Evolutionary conservation across 192 early-diverging fungal genomes (phyloP).

Genomic region (Glomus cerebriforme): DNA sequence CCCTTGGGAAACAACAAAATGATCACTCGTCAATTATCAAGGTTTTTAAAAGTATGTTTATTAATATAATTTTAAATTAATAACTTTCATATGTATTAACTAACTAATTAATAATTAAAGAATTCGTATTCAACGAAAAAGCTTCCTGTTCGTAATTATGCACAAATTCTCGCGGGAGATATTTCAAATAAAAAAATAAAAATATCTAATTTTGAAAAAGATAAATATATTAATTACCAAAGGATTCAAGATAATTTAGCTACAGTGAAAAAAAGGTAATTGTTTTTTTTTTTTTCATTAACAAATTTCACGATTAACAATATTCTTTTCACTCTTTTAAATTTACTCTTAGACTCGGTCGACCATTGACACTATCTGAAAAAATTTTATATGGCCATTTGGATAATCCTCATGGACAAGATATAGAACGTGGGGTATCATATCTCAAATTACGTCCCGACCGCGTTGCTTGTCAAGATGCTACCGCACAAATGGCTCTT

Average conservation of each 20-base stretch:
- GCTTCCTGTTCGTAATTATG: constrained; percentile 8
- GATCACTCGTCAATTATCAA: constrained; percentile 3
- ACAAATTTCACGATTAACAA: background rate
- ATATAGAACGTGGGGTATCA: constrained; percentile 87
- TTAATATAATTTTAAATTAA: background rate
- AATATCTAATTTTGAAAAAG: constrained; percentile 89
- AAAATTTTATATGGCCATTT: constrained; percentile 99
- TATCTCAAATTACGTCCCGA: constrained; percentile 97
- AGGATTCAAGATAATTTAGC: constrained; percentile 94
- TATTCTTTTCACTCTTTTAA: constrained; percentile 14
- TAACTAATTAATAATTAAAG: background rate
- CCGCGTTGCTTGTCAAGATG: constrained; percentile 98
- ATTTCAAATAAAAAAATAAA: constrained; percentile 65
- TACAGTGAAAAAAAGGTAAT: constrained; percentile 88
- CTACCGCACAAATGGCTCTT: constrained; percentile 97
- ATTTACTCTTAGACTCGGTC: constrained; percentile 66
- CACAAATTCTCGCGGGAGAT: constrained; percentile 8
- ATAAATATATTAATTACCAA: constrained; percentile 98
- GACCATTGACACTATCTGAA: constrained; percentile 93
- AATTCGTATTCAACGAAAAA: background rate
- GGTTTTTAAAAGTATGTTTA: background rate
- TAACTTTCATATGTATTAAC: background rate
- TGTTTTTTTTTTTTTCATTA: background rate
- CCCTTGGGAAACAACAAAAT: background rate
- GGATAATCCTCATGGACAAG: constrained; percentile 93